Percentiles rank a stretch among this genome's conserved stretches.
Evolutionary conservation across 805 yeast genomes (phyloP).

Genomic region (Pichia thaimueangensis): DNA sequence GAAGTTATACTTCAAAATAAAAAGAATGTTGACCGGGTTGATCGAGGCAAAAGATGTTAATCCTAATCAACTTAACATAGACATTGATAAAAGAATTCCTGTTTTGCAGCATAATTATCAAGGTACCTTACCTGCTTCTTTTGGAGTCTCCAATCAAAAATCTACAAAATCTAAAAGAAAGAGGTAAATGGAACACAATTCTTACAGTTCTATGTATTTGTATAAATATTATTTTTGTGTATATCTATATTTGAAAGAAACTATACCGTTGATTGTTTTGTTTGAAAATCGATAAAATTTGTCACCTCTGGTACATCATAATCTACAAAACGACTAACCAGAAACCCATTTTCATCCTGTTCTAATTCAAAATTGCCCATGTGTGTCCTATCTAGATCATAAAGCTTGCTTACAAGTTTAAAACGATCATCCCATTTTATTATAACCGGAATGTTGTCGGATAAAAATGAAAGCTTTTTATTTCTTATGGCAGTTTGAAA

Average conservation of each 20-base stretch:
- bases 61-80: constrained; percentile 30
- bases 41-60: constrained; percentile 23
- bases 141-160: constrained; percentile 8
- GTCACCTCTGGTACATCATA: constrained; percentile 1
- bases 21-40: constrained; percentile 39
- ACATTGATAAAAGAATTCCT: constrained; percentile 45
- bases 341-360: constrained; percentile 10
- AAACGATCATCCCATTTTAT: constrained; percentile 7
- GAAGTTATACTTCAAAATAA: constrained; percentile 35
- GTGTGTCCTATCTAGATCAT: constrained; percentile 11
- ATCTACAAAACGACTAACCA: constrained; percentile 10
- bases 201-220: neutral
- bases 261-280: neutral
- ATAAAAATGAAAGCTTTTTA: neutral
- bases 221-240: neutral
- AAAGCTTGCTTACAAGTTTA: constrained; percentile 9
- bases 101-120: constrained; percentile 65
- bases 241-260: neutral
- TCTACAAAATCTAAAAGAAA: constrained; percentile 7
- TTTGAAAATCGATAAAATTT: constrained; percentile 4
- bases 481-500: constrained; percentile 1
- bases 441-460: neutral
- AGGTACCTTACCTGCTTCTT: constrained; percentile 70
- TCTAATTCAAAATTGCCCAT: constrained; percentile 13
- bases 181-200: neutral